These are phyloP conservation scores for Quercus suber DNA, from an alignment of 306 rosid genomes.

Conservation along the genomic window DNA sequence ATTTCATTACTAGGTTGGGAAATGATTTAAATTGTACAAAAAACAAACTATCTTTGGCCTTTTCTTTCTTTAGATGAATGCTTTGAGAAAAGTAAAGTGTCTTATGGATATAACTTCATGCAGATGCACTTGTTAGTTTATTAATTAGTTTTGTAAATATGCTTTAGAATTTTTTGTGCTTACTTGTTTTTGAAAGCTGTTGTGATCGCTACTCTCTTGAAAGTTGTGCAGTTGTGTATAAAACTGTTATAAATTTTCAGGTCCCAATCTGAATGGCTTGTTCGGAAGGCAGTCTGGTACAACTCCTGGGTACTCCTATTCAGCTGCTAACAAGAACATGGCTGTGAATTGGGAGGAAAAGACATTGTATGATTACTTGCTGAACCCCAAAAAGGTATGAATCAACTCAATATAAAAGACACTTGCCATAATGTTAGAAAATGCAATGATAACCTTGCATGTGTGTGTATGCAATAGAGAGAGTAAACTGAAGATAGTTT, in stretches of 20 bases:
- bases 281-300: slow-evolving; percentile 97
- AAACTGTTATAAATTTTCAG: slow-evolving; percentile 33
- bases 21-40: too few species aligned
- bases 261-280: slow-evolving; percentile 85
- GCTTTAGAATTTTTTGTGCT: neutral
- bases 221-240: neutral
- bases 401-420: too few species aligned
- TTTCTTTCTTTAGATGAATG: too few species aligned
- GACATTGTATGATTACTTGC: slow-evolving; percentile 82
- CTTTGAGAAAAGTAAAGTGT: too few species aligned
- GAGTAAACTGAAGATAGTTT: too few species aligned
- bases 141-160: neutral
- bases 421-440: neutral
- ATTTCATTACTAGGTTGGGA: too few species aligned
- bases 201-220: neutral
- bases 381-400: slow-evolving; percentile 86
- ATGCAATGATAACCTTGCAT: neutral
- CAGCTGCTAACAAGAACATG: slow-evolving; percentile 90
- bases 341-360: slow-evolving; percentile 92
- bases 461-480: neutral
- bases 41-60: too few species aligned
- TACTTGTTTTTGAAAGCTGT: neutral
- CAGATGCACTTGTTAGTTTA: too few species aligned
- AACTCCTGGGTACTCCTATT: slow-evolving; percentile 82
- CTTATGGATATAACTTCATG: too few species aligned